Conservation (phyloP, 2,329 filamentous ascomycete genomes). For the Pyricularia grisea region DNA sequence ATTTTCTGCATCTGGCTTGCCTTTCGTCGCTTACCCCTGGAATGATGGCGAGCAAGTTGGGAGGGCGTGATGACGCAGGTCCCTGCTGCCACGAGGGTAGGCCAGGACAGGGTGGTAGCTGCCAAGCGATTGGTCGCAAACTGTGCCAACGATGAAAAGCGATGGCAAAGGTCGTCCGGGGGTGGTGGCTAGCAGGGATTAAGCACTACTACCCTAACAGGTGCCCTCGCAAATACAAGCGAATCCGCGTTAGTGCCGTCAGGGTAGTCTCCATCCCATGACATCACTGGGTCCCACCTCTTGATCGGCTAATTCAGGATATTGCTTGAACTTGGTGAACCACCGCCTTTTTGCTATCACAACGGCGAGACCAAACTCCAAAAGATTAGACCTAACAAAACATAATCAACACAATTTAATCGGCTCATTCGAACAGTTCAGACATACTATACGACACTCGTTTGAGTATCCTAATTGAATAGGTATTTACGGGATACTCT, state of each 20-base stretch:
- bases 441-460: no score
- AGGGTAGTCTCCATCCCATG: background rate
- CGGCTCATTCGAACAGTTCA: no score
- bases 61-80: slow-evolving; percentile 1
- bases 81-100: background rate
- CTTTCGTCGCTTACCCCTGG: background rate
- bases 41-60: background rate
- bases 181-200: background rate
- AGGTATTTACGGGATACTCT: no score
- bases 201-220: background rate
- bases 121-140: background rate
- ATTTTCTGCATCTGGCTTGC: background rate
- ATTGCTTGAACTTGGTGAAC: background rate
- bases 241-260: background rate
- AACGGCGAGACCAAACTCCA: background rate
- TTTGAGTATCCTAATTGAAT: no score
- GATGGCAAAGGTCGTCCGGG: background rate
- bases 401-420: no score
- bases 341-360: background rate
- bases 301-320: background rate
- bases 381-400: background rate
- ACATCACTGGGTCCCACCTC: background rate
- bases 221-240: background rate
- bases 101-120: background rate
- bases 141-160: background rate